Evolutionary conservation across 768 basidiomycete species (phyloP), one percentile per base, ranked within the genome.

Genomic region (Leccinum boreale): DNA sequence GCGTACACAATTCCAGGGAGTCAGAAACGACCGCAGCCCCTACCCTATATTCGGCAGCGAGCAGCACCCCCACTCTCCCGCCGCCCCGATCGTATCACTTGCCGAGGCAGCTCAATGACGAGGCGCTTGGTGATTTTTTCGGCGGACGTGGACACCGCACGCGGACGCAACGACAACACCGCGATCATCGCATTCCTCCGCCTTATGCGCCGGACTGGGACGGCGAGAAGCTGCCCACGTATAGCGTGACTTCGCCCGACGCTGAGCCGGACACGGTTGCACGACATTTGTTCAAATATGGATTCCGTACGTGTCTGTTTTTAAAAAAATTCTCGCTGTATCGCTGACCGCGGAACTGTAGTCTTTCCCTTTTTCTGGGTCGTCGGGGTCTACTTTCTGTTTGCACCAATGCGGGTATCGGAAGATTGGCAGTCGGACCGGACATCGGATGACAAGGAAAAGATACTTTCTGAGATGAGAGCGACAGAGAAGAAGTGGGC

Each of bases 321-420:
- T 15, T 19, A 24, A 11, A 8, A n/a, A n/a, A 21, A 3, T 12
- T 10, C 2, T 17, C 6, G 3, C 15, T 15, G 1, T 3, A 19
- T 28, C 2, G 24, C 17, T 3, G 46, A 24, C 46, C 24, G 14
- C 2, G 21, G 23, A 24, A 17, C 14, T 9, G 0, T 14, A 86
- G 85, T 85, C 52, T 86, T 86, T 67, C 82, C 81, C 3, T 74
- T 80, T 42, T 85, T 86, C 68, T 86, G 85, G 85, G 74, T 80
- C 47, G 73, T 85, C 54, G 84, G 85, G 21, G 75, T 79, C 26
- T 74, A 81, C 65, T 82, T 86, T 62, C 76, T 86, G 19, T 67
- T 80, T 49, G 79, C 78, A 7, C 83, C 85, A 10, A 69, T 85
- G 50, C 80, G 76, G 42, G 65, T 70, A 52, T 75, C 79, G 36